phyloP scores from a whole-genome alignment of 495 filamentous ascomycete species.

The Penicillium bialowiezense region DNA sequence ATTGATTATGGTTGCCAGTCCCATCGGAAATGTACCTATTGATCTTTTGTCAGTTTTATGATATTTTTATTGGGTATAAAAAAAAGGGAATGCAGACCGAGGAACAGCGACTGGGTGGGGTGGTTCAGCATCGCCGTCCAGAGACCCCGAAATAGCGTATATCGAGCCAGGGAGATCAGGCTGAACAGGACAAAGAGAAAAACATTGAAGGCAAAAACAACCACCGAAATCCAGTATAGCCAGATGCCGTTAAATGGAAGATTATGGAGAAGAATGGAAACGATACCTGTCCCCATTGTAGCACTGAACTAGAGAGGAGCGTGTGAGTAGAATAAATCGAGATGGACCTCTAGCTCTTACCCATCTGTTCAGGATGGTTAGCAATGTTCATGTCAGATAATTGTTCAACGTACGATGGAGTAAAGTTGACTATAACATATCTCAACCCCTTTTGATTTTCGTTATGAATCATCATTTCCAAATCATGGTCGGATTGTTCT shows the following conservation, averaged over 20 bases:
- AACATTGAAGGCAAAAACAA: conserved; percentile 50
- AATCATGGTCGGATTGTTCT: too few species aligned
- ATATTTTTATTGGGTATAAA: too few species aligned
- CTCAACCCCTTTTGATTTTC: too few species aligned
- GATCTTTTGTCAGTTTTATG: not conserved
- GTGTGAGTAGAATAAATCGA: too few species aligned
- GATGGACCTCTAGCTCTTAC: too few species aligned
- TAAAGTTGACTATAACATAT: too few species aligned
- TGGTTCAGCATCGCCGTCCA: conserved; percentile 49
- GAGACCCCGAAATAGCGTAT: conserved; percentile 49
- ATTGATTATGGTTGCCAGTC: conserved; percentile 54
- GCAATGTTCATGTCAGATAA: too few species aligned
- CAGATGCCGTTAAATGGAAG: conserved; percentile 47
- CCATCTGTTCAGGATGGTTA: too few species aligned
- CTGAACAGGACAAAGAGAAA: conserved; percentile 33
- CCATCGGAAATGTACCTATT: conserved; percentile 49
- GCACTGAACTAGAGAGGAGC: conserved; percentile 32
- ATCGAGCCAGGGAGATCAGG: conserved; percentile 45
- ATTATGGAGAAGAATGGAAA: conserved; percentile 51
- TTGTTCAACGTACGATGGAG: too few species aligned
- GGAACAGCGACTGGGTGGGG: conserved; percentile 51
- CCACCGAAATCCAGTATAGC: conserved; percentile 45
- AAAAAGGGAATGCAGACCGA: conserved; percentile 23
- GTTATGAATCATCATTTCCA: too few species aligned
- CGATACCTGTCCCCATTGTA: conserved; percentile 60